A percentile compares a stretch with the other conserved stretches of the same genome.
Evolutionary conservation across 495 filamentous ascomycete species (phyloP).

Genomic region (Aspergillus kassunensis): DNA sequence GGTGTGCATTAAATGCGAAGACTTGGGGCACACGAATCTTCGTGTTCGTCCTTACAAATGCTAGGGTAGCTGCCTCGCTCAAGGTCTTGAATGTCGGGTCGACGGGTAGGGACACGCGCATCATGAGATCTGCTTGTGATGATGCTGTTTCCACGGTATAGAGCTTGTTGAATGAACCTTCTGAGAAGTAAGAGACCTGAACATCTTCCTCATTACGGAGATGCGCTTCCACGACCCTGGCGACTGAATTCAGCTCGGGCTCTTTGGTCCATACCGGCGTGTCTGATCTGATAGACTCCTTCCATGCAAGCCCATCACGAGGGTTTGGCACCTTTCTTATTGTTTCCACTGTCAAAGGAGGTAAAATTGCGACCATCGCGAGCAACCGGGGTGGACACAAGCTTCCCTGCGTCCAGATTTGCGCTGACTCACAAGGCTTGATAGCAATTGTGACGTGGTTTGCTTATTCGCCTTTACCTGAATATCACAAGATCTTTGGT

Average conservation of each 20-base stretch:
- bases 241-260: background rate
- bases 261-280: background rate
- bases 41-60: conserved; percentile 40
- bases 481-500: no score
- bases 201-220: background rate
- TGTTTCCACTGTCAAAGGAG: background rate
- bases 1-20: conserved; percentile 41
- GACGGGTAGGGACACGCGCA: conserved; percentile 52
- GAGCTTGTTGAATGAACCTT: conserved; percentile 19
- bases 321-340: background rate
- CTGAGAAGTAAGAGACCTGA: conserved; percentile 1
- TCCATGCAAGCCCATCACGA: background rate
- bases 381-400: no score
- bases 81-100: conserved; percentile 48
- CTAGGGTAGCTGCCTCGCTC: conserved; percentile 55
- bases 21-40: conserved; percentile 50
- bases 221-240: background rate
- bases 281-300: background rate
- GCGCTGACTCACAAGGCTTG: no score
- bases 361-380: no score
- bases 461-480: no score
- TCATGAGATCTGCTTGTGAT: conserved; percentile 22
- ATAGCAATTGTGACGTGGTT: no score
- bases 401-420: no score
- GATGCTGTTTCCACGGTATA: conserved; percentile 10